Conservation (phyloP, 176 grass and related monocot species). For the Paspalum vaginatum region DNA sequence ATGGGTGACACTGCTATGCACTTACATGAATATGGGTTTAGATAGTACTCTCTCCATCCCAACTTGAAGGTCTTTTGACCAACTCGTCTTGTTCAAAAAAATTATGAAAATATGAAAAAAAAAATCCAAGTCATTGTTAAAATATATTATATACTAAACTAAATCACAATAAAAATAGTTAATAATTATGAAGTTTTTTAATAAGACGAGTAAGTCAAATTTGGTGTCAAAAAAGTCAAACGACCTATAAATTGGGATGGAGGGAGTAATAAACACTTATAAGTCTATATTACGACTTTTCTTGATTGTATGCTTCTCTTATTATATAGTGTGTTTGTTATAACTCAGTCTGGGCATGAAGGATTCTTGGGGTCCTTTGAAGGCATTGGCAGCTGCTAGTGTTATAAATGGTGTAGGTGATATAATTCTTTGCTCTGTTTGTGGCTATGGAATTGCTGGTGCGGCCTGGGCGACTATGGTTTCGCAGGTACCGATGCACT, state of each 20-base stretch:
- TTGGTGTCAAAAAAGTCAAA: no score
- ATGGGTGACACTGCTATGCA: not conserved
- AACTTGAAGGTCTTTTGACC: no score
- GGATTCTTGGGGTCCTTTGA: constrained; percentile 98
- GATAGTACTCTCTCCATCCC: no score
- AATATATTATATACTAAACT: no score
- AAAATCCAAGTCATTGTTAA: no score
- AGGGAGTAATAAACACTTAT: constrained; percentile 12
- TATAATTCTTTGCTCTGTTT: constrained; percentile 84
- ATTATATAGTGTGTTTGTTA: constrained; percentile 31
- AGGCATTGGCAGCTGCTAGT: constrained; percentile 82
- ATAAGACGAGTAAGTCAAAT: no score
- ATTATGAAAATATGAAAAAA: no score
- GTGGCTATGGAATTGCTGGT: constrained; percentile 88
- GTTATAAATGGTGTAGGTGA: constrained; percentile 79
- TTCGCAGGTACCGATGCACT: constrained; percentile 69
- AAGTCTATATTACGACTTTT: constrained; percentile 23
- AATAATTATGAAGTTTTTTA: no score
- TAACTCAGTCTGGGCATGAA: constrained; percentile 95
- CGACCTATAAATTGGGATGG: no score
- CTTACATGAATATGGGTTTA: not conserved
- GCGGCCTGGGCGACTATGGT: constrained; percentile 99
- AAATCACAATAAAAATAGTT: no score
- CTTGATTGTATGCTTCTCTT: constrained; percentile 36
- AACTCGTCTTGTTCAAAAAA: no score